Evolutionary conservation across 1,284 basidiomycete species (phyloP).

Genomic region (Rhodofomes roseus): DNA sequence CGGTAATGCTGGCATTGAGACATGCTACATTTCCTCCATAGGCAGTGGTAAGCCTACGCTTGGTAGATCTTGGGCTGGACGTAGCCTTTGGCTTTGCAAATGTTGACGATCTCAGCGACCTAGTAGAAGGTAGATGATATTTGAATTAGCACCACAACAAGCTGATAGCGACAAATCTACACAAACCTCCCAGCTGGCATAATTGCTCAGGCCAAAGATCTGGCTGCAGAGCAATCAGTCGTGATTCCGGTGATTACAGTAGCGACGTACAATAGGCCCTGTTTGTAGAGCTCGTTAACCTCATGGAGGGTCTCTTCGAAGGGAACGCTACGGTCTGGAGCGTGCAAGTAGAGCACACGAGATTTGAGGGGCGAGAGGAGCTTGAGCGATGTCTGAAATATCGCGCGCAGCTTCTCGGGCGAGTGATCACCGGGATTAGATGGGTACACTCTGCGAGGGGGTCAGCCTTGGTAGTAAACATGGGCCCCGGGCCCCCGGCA

Average conservation of each 20-base stretch:
- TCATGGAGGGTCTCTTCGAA: constrained; percentile 43
- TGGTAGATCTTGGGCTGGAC: constrained; percentile 54
- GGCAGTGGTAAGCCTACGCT: constrained; percentile 22
- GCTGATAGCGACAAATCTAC: no score
- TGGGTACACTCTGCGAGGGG: constrained; percentile 37
- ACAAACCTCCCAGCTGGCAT: constrained; percentile 38
- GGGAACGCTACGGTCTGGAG: constrained; percentile 43
- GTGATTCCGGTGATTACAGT: not conserved
- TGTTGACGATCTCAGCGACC: constrained; percentile 53
- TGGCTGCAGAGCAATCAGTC: constrained; percentile 29
- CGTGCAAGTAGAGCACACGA: constrained; percentile 44
- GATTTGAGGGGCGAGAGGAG: constrained; percentile 35
- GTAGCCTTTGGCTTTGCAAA: constrained; percentile 48
- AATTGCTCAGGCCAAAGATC: constrained; percentile 47
- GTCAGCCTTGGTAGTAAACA: not conserved
- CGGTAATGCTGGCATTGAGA: not conserved
- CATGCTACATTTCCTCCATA: not conserved
- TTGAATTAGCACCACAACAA: no score
- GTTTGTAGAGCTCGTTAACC: constrained; percentile 39
- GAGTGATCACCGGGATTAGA: constrained; percentile 36
- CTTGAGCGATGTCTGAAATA: constrained; percentile 37
- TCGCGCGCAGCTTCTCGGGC: constrained; percentile 32
- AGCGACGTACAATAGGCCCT: constrained; percentile 41
- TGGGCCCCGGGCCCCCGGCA: no score
- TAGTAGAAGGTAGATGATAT: constrained; percentile 12